Evolutionary conservation across 2,329 filamentous ascomycete species (phyloP).

Genomic region (Cryphonectria naterciae): DNA sequence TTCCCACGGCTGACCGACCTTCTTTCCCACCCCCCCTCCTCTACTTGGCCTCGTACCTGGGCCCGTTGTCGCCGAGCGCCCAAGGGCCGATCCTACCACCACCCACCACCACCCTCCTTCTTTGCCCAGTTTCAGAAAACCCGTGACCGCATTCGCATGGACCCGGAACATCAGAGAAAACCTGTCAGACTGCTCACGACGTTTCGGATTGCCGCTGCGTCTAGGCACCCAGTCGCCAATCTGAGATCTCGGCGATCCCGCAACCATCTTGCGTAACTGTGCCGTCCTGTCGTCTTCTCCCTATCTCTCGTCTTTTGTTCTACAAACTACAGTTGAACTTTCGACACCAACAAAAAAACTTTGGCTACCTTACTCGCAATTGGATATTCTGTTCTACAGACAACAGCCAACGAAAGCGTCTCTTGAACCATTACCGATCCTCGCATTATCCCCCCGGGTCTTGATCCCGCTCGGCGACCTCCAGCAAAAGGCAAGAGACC

Average conservation of each 20-base stretch:
- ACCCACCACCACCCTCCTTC: not conserved
- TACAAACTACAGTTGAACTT: not conserved
- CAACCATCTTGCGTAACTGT: not conserved
- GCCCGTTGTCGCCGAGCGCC: not conserved
- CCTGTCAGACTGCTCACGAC: constrained; percentile 1
- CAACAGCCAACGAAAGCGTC: not conserved
- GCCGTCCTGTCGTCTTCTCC: not conserved
- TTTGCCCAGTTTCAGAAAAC: constrained; percentile 5
- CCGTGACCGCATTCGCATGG: constrained; percentile 2
- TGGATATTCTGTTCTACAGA: not conserved
- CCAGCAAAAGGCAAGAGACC: not conserved
- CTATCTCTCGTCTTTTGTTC: not conserved
- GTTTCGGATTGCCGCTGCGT: constrained; percentile 13
- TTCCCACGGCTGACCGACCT: not conserved
- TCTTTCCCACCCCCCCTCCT: too few species aligned
- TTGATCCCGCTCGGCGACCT: not conserved
- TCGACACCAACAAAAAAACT: not conserved
- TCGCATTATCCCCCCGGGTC: not conserved
- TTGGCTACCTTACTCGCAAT: not conserved
- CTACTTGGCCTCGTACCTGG: not conserved
- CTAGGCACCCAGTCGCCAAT: constrained; percentile 1
- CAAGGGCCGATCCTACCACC: not conserved
- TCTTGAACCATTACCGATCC: not conserved
- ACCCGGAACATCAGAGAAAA: constrained; percentile 8
- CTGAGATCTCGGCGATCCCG: constrained; percentile 7